These are phyloP conservation scores for Phytophthora pseudosyringae DNA, from an alignment of 352 stramenopile genomes.

Conservation along the genomic window DNA sequence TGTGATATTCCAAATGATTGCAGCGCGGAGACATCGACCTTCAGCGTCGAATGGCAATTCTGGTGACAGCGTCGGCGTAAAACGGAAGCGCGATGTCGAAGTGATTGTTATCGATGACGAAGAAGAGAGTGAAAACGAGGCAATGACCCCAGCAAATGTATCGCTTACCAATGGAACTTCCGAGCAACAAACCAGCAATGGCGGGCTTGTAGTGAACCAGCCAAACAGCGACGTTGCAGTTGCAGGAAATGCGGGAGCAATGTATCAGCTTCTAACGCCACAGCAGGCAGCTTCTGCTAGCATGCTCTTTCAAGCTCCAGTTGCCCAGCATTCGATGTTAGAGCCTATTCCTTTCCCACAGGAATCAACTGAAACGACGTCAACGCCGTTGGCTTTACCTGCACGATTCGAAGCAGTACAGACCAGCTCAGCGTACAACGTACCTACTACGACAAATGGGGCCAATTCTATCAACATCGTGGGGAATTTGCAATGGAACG, in stretches of 20 bases:
- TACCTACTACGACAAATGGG: constrained; percentile 4
- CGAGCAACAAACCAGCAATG: not conserved
- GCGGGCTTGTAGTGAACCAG: not conserved
- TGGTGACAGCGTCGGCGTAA: constrained; percentile 23
- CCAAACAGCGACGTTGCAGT: constrained; percentile 4
- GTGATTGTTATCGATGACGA: constrained; percentile 65
- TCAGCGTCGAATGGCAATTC: not conserved
- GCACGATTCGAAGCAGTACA: constrained; percentile 9
- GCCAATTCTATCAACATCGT: constrained; percentile 12
- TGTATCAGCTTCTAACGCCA: constrained; percentile 6
- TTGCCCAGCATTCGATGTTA: constrained; percentile 10
- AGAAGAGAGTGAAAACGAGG: not conserved
- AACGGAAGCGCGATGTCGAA: constrained; percentile 66
- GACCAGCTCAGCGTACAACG: constrained; percentile 6
- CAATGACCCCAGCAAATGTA: not conserved
- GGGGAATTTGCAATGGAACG: constrained; percentile 19
- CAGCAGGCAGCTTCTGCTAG: not conserved
- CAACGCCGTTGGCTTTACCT: constrained; percentile 4
- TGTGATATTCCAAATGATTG: constrained; percentile 47
- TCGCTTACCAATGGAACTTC: constrained; percentile 1
- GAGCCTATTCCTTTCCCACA: constrained; percentile 35
- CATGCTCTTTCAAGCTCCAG: not conserved
- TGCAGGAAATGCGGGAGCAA: not conserved
- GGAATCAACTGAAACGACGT: constrained; percentile 6
- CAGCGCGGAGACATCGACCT: constrained; percentile 11